Conservation (phyloP, 768 basidiomycete genomes). For the Coprinopsis strossmayeri region DNA sequence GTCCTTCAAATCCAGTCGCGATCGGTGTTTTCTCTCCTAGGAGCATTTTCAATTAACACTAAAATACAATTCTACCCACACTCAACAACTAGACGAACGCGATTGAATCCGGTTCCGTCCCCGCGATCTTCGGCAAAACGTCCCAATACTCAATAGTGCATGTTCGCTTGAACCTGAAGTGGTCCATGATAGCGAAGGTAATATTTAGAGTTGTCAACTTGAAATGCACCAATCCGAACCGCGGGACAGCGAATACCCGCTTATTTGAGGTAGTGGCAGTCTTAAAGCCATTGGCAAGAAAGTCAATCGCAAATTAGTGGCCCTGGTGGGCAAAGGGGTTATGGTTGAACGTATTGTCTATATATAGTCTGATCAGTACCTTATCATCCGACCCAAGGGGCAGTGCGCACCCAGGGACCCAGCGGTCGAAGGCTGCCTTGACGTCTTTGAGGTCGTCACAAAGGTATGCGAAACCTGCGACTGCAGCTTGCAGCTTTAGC, state of each 20-base stretch:
- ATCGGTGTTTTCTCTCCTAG: not conserved
- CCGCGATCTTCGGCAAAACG: slow-evolving; percentile 4
- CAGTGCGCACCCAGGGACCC: slow-evolving; percentile 5
- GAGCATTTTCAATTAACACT: not conserved
- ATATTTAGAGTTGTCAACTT: not conserved
- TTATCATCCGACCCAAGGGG: not conserved
- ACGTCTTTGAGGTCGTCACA: slow-evolving; percentile 1
- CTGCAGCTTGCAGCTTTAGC: no score
- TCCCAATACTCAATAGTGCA: slow-evolving; percentile 10
- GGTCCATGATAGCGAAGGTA: slow-evolving; percentile 1
- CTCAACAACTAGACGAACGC: slow-evolving; percentile 7
- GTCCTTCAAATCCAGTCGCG: no score
- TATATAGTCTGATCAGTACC: not conserved
- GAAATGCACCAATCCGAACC: slow-evolving; percentile 5
- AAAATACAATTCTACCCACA: not conserved
- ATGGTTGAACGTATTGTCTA: slow-evolving; percentile 6
- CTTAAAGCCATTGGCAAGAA: not conserved
- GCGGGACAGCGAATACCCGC: slow-evolving; percentile 1
- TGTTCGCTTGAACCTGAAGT: slow-evolving; percentile 7
- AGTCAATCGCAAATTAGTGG: not conserved
- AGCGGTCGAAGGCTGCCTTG: slow-evolving; percentile 2
- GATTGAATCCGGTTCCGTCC: slow-evolving; percentile 3
- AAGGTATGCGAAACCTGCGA: no score
- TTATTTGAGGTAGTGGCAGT: not conserved
- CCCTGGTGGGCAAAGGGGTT: slow-evolving; percentile 6